Evolutionary conservation across 2,329 filamentous ascomycete genomes (phyloP).

Genomic region (Penicillium olsonii): DNA sequence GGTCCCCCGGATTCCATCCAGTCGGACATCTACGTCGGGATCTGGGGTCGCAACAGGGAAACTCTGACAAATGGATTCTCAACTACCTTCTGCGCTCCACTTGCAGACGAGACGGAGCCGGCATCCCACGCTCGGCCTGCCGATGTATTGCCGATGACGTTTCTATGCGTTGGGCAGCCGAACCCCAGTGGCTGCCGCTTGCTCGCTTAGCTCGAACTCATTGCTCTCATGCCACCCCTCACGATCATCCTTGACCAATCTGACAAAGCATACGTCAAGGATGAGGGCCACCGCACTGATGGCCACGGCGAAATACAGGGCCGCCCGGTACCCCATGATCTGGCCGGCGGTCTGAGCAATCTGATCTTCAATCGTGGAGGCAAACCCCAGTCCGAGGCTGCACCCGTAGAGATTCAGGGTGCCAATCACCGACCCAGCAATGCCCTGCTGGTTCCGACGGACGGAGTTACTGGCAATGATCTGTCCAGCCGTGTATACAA

Average conservation of each 20-base stretch:
- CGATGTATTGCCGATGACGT: slow-evolving; percentile 4
- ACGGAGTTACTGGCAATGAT: slow-evolving; percentile 58
- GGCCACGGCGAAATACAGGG: slow-evolving; percentile 34
- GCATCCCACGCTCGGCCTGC: slow-evolving; percentile 7
- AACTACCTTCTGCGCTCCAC: not conserved
- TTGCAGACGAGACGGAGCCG: not conserved
- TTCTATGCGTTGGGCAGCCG: not conserved
- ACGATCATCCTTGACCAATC: slow-evolving; percentile 34
- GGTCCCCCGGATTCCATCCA: not conserved
- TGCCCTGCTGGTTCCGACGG: slow-evolving; percentile 50
- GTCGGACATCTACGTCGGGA: not conserved
- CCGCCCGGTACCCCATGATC: slow-evolving; percentile 34
- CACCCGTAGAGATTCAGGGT: slow-evolving; percentile 47
- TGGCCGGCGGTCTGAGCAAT: slow-evolving; percentile 12
- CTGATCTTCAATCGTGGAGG: slow-evolving; percentile 41
- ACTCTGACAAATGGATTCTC: slow-evolving; percentile 6
- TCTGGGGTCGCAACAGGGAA: not conserved
- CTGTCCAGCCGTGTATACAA: slow-evolving; percentile 54
- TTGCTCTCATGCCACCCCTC: slow-evolving; percentile 33
- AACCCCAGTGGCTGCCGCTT: slow-evolving; percentile 11
- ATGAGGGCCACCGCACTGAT: slow-evolving; percentile 32
- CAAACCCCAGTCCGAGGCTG: slow-evolving; percentile 48
- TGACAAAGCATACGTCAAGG: slow-evolving; percentile 33
- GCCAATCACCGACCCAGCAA: slow-evolving; percentile 54
- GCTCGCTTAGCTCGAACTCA: slow-evolving; percentile 16